Evolutionary conservation across 2,329 filamentous ascomycete genomes (phyloP).

Genomic region (Cadophora gregata): DNA sequence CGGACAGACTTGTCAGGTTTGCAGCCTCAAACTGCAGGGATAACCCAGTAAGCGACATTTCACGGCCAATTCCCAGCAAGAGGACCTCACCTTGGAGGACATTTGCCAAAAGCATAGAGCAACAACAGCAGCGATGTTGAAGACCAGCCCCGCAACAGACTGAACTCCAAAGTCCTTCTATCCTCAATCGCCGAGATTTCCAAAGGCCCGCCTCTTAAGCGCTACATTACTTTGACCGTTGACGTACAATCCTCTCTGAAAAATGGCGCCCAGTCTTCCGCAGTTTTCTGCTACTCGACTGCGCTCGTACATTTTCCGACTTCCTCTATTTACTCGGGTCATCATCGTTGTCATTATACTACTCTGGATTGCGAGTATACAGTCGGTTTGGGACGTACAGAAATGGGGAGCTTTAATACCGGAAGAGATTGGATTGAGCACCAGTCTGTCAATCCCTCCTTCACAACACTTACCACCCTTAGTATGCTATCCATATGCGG

Average conservation of each 20-base stretch:
- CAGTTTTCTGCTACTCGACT: constrained; percentile 73
- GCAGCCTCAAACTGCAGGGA: constrained; percentile 13
- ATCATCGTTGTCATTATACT: constrained; percentile 69
- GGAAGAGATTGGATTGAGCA: constrained; percentile 71
- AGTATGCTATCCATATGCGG: not conserved
- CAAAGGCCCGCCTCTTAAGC: not conserved
- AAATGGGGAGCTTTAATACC: constrained; percentile 83
- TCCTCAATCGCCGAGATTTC: no score
- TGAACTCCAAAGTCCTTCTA: constrained; percentile 18
- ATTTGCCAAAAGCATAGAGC: no score
- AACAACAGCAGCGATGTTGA: constrained; percentile 22
- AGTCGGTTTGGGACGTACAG: constrained; percentile 72
- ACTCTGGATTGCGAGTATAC: constrained; percentile 73
- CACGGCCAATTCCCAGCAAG: constrained; percentile 12
- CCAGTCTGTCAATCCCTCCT: constrained; percentile 63
- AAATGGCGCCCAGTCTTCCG: constrained; percentile 43
- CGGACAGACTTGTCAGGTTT: no score
- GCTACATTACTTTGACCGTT: not conserved
- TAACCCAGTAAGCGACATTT: constrained; percentile 12
- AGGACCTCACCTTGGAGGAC: no score
- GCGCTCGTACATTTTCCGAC: constrained; percentile 79
- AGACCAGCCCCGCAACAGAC: constrained; percentile 1
- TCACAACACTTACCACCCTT: not conserved
- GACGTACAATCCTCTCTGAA: constrained; percentile 3
- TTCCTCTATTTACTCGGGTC: constrained; percentile 86